Evolutionary conservation across 2,329 filamentous ascomycete species (phyloP).

Genomic region (Blastomyces emzantsi): DNA sequence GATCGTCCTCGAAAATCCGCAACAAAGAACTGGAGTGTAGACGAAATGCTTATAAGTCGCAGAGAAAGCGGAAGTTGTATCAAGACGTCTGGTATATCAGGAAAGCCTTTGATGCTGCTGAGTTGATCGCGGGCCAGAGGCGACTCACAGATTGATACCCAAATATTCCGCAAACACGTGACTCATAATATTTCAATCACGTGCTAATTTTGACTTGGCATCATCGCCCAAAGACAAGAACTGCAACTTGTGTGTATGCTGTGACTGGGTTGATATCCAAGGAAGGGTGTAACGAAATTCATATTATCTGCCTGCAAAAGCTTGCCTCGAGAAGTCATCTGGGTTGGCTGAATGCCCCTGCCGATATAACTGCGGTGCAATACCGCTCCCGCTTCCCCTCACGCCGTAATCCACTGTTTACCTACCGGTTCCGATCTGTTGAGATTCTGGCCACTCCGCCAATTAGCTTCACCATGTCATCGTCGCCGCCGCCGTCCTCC

Average conservation of each 20-base stretch:
- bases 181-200: too few species aligned
- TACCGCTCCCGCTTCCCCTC: not conserved
- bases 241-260: not conserved
- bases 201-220: too few species aligned
- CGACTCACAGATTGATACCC: not conserved
- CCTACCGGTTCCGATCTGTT: not conserved
- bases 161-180: not conserved
- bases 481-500: constrained; percentile 21
- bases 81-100: not conserved
- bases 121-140: not conserved
- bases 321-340: not conserved
- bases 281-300: not conserved
- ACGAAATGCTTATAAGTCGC: not conserved
- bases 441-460: constrained; percentile 10
- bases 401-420: not conserved
- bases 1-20: not conserved
- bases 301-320: not conserved
- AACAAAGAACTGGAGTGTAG: not conserved
- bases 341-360: not conserved
- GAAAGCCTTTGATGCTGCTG: not conserved
- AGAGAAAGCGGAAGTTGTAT: not conserved
- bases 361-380: not conserved
- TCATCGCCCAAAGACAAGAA: not conserved
- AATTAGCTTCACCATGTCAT: constrained; percentile 23
- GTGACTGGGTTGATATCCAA: not conserved